These are phyloP conservation scores for Alternaria burnsii DNA, from an alignment of 2,329 filamentous ascomycete genomes.

Conservation along the genomic window DNA sequence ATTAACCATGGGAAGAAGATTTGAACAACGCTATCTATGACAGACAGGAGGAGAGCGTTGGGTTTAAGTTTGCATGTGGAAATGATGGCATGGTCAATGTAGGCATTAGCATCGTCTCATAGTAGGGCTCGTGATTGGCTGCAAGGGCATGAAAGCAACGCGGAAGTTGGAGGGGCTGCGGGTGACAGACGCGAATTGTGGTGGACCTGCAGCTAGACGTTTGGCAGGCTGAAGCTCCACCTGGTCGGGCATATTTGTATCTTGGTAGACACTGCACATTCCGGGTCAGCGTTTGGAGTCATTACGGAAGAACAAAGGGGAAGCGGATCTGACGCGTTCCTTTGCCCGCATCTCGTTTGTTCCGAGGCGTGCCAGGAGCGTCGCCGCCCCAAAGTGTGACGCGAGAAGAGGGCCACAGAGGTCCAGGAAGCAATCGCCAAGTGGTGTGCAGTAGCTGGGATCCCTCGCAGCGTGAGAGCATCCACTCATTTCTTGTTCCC, in stretches of 20 bases:
- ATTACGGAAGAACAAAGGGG: neutral
- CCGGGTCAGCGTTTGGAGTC: neutral
- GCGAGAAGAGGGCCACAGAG: neutral
- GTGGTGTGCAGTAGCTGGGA: constrained; percentile 16
- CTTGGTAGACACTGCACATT: neutral
- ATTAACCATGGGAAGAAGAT: constrained; percentile 3
- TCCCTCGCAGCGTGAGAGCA: constrained; percentile 13
- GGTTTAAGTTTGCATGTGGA: constrained; percentile 12
- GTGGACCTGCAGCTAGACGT: constrained; percentile 17
- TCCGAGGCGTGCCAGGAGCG: neutral
- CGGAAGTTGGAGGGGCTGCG: neutral
- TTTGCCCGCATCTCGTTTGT: neutral
- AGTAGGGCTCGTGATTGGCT: constrained; percentile 9
- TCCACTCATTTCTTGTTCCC: constrained; percentile 16
- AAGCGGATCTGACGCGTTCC: neutral
- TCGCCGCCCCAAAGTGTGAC: constrained; percentile 1
- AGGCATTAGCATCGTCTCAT: neutral
- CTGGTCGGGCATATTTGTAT: neutral
- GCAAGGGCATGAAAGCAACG: constrained; percentile 7
- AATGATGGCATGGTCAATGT: constrained; percentile 12
- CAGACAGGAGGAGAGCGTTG: neutral
- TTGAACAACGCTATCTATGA: neutral
- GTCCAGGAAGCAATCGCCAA: neutral
- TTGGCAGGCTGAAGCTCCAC: constrained; percentile 8
- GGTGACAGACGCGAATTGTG: constrained; percentile 8